Evolutionary conservation across 371 early-diverging fungal species (phyloP).

Genomic region (Spiromyces aspiralis): DNA sequence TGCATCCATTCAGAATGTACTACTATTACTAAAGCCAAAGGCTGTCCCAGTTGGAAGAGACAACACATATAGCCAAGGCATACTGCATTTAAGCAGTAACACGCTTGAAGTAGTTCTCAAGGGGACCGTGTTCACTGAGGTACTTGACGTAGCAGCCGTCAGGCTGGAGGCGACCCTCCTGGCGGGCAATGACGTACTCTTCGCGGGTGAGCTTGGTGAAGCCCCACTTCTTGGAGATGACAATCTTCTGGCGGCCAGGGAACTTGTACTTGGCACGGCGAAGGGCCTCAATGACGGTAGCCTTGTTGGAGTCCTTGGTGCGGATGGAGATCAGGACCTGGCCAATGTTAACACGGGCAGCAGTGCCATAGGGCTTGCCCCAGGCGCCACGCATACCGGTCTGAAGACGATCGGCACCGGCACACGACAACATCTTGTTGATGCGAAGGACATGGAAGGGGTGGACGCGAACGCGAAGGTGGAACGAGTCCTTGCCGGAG

Average conservation of each 20-base stretch:
- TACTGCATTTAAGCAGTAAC: slow-evolving; percentile 22
- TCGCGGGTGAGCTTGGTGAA: slow-evolving; percentile 97
- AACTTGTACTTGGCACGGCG: slow-evolving; percentile 99
- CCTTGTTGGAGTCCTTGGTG: slow-evolving; percentile 93
- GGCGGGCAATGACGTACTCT: slow-evolving; percentile 73
- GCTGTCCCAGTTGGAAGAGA: too few species aligned
- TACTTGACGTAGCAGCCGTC: slow-evolving; percentile 98
- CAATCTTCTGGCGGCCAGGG: slow-evolving; percentile 98
- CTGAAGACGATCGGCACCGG: slow-evolving; percentile 99
- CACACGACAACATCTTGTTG: slow-evolving; percentile 99
- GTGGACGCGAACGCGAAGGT: slow-evolving; percentile 98
- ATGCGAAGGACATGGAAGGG: slow-evolving; percentile 99
- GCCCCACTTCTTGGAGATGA: slow-evolving; percentile 99
- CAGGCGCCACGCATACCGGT: slow-evolving; percentile 99
- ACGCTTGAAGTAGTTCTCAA: slow-evolving; percentile 45
- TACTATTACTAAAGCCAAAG: too few species aligned
- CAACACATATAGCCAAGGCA: too few species aligned
- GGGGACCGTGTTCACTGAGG: slow-evolving; percentile 76
- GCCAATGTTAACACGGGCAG: slow-evolving; percentile 98
- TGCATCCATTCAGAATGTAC: too few species aligned
- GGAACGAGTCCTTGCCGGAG: slow-evolving; percentile 99
- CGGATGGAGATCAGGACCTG: slow-evolving; percentile 98
- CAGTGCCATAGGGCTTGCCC: slow-evolving; percentile 98
- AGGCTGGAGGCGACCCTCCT: slow-evolving; percentile 67
- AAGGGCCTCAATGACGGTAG: slow-evolving; percentile 93